Conservation (phyloP, 768 basidiomycete species). For the Leccinum boreale region DNA sequence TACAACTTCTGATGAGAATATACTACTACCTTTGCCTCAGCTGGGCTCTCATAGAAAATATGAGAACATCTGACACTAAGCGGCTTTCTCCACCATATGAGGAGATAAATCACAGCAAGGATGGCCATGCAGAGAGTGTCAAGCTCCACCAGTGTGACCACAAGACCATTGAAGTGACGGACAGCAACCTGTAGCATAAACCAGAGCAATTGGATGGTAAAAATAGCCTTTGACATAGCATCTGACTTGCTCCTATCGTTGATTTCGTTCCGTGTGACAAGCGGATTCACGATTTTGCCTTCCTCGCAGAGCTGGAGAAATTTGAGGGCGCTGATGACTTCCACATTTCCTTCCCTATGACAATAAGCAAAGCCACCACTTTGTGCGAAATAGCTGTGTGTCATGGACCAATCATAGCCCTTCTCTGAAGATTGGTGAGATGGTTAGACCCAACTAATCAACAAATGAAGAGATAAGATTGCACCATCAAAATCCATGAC, state of each 20-base stretch:
- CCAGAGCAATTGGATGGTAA: neutral
- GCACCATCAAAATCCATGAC: neutral
- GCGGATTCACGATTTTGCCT: neutral
- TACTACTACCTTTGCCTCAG: too few relatives aligned
- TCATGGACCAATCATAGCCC: neutral
- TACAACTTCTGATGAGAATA: too few relatives aligned
- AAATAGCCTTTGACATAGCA: neutral
- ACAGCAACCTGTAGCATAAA: neutral
- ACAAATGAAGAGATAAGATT: neutral
- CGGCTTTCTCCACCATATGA: neutral
- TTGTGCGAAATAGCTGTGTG: neutral
- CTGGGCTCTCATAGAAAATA: too few relatives aligned
- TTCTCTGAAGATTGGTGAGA: neutral
- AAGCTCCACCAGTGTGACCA: neutral
- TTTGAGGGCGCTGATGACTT: neutral
- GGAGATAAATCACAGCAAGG: neutral
- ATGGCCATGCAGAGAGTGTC: neutral
- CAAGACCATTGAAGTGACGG: neutral
- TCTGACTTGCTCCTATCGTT: neutral
- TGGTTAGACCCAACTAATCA: neutral
- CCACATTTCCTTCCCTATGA: neutral
- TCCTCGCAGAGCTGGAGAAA: neutral
- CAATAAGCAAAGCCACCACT: neutral
- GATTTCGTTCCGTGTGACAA: neutral
- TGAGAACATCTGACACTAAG: too few relatives aligned